Base-by-base conservation (phyloP, 441 rosid genomes). In the Rhodomyrtus psidioides region DNA sequence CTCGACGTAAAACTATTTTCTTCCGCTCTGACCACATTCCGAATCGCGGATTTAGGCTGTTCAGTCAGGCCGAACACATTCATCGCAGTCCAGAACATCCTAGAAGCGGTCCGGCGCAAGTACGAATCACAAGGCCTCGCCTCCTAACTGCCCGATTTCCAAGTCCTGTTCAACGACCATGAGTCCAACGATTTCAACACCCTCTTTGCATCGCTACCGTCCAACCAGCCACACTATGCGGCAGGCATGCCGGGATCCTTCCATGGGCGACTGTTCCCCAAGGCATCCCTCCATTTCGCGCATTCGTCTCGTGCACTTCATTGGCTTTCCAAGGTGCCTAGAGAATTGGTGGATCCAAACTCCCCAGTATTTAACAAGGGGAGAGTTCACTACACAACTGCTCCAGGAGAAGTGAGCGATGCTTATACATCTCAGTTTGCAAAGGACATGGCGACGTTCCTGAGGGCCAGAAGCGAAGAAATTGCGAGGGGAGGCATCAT, bases 21-120 rank as follows among this genome's bases (percentile, higher is more conserved):
- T 58, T 62, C 91, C 3, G 13, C 58, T 46, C 87, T 88, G 28
- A 85, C 87, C 74, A 55, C 84, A 30, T 85, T 88, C 53, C 84
- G 53, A 7, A 85, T 93, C 28, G 93, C 88, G 15, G 94, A 93
- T 84, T 84, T 91, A 15, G 95, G 94, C 39, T 93, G 95, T 76
- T 87, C 93, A 17, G 88, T 86, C 14, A 93, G 93, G 60, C 93
- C 93, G 24, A 93, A 93, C 86, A 89, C 92, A 62, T 62, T 91
- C 60, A 65, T 85, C 27, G 90, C 89, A 13, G 88, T 91, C 83
- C 83, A 90, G 46, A 84, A 87, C 87, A 74, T 90, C 23, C 65
- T 90, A 21, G 92, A 90, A 54, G 86, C 88, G 54, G 56, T 93
- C 27, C 44, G 75, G 17, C 49, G 57, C 28, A 90, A 88, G 86